A percentile compares a stretch with the other conserved stretches of the same genome.
Conservation (phyloP, 2,329 filamentous ascomycete species). For the Knoxdaviesia capensis region DNA sequence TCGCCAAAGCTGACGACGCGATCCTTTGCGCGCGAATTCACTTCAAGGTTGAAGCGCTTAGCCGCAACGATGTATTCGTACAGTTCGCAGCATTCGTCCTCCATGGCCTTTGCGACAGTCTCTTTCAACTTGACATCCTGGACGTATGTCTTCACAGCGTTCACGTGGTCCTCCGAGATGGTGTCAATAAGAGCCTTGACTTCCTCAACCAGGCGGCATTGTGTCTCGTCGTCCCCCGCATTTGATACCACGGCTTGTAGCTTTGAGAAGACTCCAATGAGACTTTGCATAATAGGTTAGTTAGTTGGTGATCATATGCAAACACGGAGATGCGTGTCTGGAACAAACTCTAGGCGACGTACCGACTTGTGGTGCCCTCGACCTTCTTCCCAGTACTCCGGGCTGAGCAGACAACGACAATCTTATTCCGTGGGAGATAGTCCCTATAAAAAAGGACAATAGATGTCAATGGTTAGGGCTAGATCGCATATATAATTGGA, state of each 20-base stretch:
- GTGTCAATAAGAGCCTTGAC: constrained; percentile 60
- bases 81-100: constrained; percentile 62
- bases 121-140: constrained; percentile 33
- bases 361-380: constrained; percentile 90
- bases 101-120: constrained; percentile 44
- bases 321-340: too few relatives aligned
- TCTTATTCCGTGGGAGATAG: constrained; percentile 42
- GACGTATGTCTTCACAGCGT: constrained; percentile 46
- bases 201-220: constrained; percentile 25
- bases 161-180: constrained; percentile 65
- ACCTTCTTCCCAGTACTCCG: constrained; percentile 86
- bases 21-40: constrained; percentile 61
- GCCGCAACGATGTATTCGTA: constrained; percentile 49
- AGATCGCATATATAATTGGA: not conserved
- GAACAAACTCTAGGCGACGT: constrained; percentile 18
- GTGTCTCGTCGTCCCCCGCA: too few relatives aligned
- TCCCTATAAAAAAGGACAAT: constrained; percentile 4
- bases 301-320: constrained; percentile 8
- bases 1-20: constrained; percentile 89
- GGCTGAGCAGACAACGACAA: constrained; percentile 90
- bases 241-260: constrained; percentile 19
- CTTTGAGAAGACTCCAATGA: constrained; percentile 39
- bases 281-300: constrained; percentile 7
- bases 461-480: not conserved
- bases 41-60: constrained; percentile 49